phyloP scores from a whole-genome alignment of 2,329 filamentous ascomycete genomes.

The Aspergillus tanneri region DNA sequence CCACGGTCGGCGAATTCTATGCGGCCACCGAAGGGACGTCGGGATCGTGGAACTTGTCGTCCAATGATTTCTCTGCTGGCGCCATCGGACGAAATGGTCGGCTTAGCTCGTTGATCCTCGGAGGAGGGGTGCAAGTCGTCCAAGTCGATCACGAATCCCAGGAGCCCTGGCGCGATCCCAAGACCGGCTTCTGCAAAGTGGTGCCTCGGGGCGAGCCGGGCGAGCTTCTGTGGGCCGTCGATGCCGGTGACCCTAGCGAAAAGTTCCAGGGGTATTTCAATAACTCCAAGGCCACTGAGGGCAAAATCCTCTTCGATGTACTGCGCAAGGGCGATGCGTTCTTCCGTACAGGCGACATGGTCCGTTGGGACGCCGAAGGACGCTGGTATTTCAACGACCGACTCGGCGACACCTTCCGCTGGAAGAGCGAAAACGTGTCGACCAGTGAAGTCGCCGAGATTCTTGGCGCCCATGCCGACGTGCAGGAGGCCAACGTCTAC shows the following conservation, averaged over 20 bases:
- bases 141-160: conserved; percentile 71
- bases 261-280: conserved; percentile 82
- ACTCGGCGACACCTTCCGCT: conserved; percentile 55
- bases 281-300: conserved; percentile 66
- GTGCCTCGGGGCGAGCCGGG: conserved; percentile 64
- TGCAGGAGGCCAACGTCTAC: conserved; percentile 82
- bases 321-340: conserved; percentile 74
- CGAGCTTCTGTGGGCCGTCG: conserved; percentile 72
- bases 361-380: conserved; percentile 69
- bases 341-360: conserved; percentile 81
- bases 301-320: conserved; percentile 73
- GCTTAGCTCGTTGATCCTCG: conserved; percentile 58
- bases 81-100: conserved; percentile 73
- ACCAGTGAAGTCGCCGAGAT: conserved; percentile 78
- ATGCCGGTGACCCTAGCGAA: conserved; percentile 60
- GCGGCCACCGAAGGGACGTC: conserved; percentile 71
- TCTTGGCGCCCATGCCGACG: conserved; percentile 63
- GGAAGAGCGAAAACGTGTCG: conserved; percentile 77
- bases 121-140: conserved; percentile 57
- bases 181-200: conserved; percentile 66
- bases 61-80: conserved; percentile 71
- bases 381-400: conserved; percentile 74
- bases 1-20: conserved; percentile 76
- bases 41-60: conserved; percentile 69
- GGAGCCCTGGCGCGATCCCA: conserved; percentile 63